phyloP scores from a whole-genome alignment of 805 yeast species.

The Nakazawaea ernobii region DNA sequence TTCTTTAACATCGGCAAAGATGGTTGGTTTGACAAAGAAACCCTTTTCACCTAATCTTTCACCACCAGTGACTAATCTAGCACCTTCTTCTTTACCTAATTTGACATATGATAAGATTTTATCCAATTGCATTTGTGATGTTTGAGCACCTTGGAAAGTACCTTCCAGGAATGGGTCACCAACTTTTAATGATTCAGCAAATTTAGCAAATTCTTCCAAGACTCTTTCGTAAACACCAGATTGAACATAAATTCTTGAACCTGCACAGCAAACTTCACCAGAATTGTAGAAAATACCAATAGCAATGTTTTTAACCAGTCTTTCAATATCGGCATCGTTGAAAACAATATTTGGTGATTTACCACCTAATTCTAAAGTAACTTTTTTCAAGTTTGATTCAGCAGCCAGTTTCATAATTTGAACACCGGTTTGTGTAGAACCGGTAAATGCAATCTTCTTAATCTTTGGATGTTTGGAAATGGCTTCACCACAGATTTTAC shows the following conservation, averaged over 20 bases:
- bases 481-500: constrained; percentile 54
- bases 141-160: constrained; percentile 89
- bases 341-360: constrained; percentile 90
- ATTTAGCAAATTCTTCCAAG: constrained; percentile 49
- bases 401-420: constrained; percentile 77
- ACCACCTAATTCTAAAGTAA: constrained; percentile 94
- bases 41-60: constrained; percentile 54
- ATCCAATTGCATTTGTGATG: constrained; percentile 71
- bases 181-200: constrained; percentile 49
- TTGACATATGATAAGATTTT: constrained; percentile 74
- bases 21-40: constrained; percentile 66
- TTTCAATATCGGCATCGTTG: constrained; percentile 75
- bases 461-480: constrained; percentile 52
- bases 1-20: constrained; percentile 66
- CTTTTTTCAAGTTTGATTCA: constrained; percentile 76
- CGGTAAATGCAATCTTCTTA: constrained; percentile 63
- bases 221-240: constrained; percentile 78
- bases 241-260: constrained; percentile 87
- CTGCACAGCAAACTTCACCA: constrained; percentile 96
- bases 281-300: constrained; percentile 87
- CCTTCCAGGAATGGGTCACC: constrained; percentile 83
- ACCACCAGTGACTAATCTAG: constrained; percentile 70
- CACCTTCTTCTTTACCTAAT: constrained; percentile 79
- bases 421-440: constrained; percentile 72
- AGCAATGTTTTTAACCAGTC: constrained; percentile 70